Evolutionary conservation across 108 stramenopile genomes (phyloP), one percentile per base, ranked within the genome.

Genomic region (Fragilariopsis cylindrus): DNA sequence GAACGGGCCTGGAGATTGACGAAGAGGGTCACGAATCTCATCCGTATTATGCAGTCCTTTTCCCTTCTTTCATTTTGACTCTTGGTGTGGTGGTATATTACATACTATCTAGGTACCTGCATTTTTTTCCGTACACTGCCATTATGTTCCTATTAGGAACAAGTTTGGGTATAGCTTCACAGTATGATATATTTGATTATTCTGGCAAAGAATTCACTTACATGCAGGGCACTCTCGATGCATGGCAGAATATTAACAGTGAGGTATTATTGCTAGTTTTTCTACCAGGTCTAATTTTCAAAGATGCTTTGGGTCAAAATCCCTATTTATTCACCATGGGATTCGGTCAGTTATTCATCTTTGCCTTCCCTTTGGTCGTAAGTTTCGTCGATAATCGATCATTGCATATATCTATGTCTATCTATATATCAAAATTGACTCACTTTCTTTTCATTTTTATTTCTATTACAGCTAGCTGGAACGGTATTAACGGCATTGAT

Each of bases 211-310:
- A 7, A 2, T 7, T 7, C 18, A 83, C 81, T 73, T 73, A 69
- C 18, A 63, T 92, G 41, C 70, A 67, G 46, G 60, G 65, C 13
- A 87, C 85, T 40, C 71, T 90, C 3, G 6, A 48, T 15, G 52
- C 72, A 46, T 96, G 96, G 94, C 64, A 67, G 5, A 43, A 57
- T 11, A 92, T 94, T 64, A 73, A 94, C 70, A 72, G 84, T 39
- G 84, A 95, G 47, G 78, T 96, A 5, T 57, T 98, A 53, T 73
- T 98, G 13, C 72, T 92, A 7, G 81, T 89, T 6, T 98, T 98
- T 73, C 79, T 98, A n/a, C 97, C 97, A 9, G 88, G 95, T 42
- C 81, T 98, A 7, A 74, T 98, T 18, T 97, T 96, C 70, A 76
- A 81, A 40, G 93, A 94, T 72, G 81, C 94, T 2, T 85, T 92